Evolutionary conservation across 2,329 filamentous ascomycete genomes (phyloP).

Genomic region (Fusarium sp.): DNA sequence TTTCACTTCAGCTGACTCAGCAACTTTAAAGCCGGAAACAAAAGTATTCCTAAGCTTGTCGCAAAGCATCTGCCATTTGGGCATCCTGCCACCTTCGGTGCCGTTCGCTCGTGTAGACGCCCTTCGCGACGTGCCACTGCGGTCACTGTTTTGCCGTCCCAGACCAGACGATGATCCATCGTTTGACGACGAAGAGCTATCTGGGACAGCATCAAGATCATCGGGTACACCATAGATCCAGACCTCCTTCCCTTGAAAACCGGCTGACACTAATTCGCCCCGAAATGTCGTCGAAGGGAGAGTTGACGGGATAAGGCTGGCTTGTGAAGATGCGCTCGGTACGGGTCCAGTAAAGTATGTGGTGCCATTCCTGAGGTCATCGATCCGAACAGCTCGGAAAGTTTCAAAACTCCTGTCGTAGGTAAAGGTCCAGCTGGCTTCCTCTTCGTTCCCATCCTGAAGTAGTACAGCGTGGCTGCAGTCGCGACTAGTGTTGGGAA

Average conservation of each 20-base stretch:
- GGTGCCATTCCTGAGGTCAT: conserved; percentile 80
- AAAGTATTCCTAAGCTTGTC: conserved; percentile 79
- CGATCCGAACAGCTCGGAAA: conserved; percentile 81
- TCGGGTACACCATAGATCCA: conserved; percentile 86
- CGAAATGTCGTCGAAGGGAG: conserved; percentile 76
- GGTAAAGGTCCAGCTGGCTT: conserved; percentile 81
- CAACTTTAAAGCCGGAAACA: conserved; percentile 74
- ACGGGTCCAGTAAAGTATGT: conserved; percentile 83
- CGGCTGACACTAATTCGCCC: conserved; percentile 79
- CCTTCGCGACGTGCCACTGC: conserved; percentile 51
- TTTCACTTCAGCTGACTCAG: conserved; percentile 74
- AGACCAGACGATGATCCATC: conserved; percentile 46
- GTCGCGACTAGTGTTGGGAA: conserved; percentile 83
- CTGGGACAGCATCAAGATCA: conserved; percentile 73
- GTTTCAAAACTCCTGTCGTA: conserved; percentile 83
- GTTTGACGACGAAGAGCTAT: conserved; percentile 51
- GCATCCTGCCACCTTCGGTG: conserved; percentile 58
- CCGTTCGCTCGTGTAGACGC: conserved; percentile 51
- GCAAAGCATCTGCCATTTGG: conserved; percentile 77
- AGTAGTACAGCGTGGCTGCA: conserved; percentile 83
- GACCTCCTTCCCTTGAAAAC: conserved; percentile 78
- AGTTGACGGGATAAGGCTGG: conserved; percentile 76
- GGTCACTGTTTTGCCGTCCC: conserved; percentile 51
- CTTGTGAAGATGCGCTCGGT: conserved; percentile 63
- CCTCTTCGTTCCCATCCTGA: conserved; percentile 70